phyloP scores from a whole-genome alignment of 257 asterid genomes.

The Apocynum venetum region DNA sequence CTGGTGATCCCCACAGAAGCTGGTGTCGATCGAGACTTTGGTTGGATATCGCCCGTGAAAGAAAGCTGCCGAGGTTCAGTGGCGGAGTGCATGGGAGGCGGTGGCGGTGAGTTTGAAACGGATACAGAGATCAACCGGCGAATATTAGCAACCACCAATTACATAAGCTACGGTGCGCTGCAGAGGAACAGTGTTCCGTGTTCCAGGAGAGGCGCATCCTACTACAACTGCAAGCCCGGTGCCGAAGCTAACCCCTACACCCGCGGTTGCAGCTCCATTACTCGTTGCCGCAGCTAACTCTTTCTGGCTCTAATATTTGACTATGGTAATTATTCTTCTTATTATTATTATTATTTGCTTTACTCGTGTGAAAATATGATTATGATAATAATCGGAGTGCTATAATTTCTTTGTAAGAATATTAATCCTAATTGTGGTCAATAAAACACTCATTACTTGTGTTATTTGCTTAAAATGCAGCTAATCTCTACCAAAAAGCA shows the following conservation, averaged over 20 bases:
- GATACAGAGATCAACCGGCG: slow-evolving; percentile 62
- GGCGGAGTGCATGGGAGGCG: slow-evolving; percentile 53
- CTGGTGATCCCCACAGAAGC: slow-evolving; percentile 17
- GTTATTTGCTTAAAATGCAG: not conserved
- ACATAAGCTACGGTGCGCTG: slow-evolving; percentile 91
- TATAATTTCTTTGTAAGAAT: not conserved
- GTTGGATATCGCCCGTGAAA: slow-evolving; percentile 18
- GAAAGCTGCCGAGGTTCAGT: slow-evolving; percentile 40
- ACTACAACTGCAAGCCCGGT: slow-evolving; percentile 83
- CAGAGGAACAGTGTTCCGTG: slow-evolving; percentile 71
- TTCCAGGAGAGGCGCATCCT: slow-evolving; percentile 75
- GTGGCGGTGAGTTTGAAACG: slow-evolving; percentile 53
- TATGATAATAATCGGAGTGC: not conserved
- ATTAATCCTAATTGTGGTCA: not conserved
- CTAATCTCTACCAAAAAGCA: not conserved
- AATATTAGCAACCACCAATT: slow-evolving; percentile 52
- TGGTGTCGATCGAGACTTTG: not conserved
- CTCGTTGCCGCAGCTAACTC: slow-evolving; percentile 68
- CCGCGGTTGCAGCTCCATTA: slow-evolving; percentile 67
- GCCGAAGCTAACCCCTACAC: slow-evolving; percentile 77
- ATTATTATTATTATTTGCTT: not conserved
- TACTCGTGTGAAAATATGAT: not conserved
- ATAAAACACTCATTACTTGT: not conserved
- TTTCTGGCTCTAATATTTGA: not conserved
- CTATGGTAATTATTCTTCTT: not conserved